Evolutionary conservation across 148 eudicot genomes (phyloP).

Genomic region (Salicornia ramosissima): DNA sequence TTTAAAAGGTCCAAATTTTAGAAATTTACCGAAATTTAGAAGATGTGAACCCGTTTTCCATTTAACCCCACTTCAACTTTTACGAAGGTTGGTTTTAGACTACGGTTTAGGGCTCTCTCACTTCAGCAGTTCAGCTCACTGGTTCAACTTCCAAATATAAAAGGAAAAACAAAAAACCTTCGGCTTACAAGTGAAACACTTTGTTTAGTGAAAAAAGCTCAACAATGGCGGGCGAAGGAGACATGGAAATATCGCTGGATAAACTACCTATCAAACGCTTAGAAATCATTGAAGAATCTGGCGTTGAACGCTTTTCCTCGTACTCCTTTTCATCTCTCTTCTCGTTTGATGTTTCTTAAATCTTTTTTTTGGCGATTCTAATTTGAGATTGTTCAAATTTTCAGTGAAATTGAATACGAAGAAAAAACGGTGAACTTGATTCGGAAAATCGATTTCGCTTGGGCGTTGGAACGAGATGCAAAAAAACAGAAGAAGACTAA

Average conservation of each 20-base stretch:
- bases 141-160: too few species aligned
- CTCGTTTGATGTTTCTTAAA: background rate
- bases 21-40: too few species aligned
- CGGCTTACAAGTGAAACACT: too few species aligned
- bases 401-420: slow-evolving; percentile 70
- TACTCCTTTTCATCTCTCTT: slow-evolving; percentile 24
- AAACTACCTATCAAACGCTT: slow-evolving; percentile 89
- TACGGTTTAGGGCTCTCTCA: too few species aligned
- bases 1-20: too few species aligned
- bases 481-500: slow-evolving; percentile 85
- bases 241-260: slow-evolving; percentile 64
- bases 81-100: too few species aligned
- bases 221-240: slow-evolving; percentile 43
- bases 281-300: slow-evolving; percentile 75
- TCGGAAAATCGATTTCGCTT: slow-evolving; percentile 82
- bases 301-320: slow-evolving; percentile 77
- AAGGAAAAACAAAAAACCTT: too few species aligned
- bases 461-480: slow-evolving; percentile 89
- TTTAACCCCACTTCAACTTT: too few species aligned
- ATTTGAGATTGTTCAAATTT: background rate
- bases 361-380: background rate
- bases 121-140: too few species aligned
- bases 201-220: too few species aligned
- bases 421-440: slow-evolving; percentile 78
- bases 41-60: too few species aligned